Evolutionary conservation across 371 early-diverging fungal genomes (phyloP).

Genomic region (Mucor lusitanicus): DNA sequence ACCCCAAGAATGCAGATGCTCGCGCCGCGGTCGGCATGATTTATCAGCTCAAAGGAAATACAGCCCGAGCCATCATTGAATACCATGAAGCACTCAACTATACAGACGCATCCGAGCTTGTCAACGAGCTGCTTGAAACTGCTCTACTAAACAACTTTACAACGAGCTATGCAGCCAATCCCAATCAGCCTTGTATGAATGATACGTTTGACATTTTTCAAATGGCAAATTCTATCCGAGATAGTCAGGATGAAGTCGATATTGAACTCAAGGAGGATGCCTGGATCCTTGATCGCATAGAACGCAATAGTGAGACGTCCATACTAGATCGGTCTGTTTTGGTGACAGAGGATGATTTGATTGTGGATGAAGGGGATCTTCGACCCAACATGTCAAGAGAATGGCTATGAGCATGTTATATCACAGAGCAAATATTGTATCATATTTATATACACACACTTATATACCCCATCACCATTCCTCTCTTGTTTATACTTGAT

Average conservation of each 20-base stretch:
- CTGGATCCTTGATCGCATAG: background rate
- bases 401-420: conserved; percentile 5
- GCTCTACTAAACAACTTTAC: conserved; percentile 1
- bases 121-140: conserved; percentile 13
- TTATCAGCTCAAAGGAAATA: conserved; percentile 47
- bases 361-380: conserved; percentile 17
- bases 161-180: background rate
- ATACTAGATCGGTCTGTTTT: too few species aligned
- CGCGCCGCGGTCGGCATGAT: conserved; percentile 54
- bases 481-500: too few species aligned
- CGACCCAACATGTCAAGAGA: conserved; percentile 7
- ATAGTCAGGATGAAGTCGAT: conserved; percentile 9
- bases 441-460: background rate
- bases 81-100: conserved; percentile 49
- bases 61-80: conserved; percentile 53
- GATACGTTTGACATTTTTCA: conserved; percentile 8
- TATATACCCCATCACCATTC: background rate
- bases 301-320: background rate
- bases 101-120: background rate
- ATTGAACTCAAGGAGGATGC: conserved; percentile 1
- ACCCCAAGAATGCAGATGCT: conserved; percentile 36
- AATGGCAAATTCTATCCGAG: background rate
- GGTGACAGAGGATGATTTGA: conserved; percentile 9
- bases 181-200: background rate
- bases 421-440: background rate